Base-by-base conservation (phyloP, 2,329 filamentous ascomycete genomes). In the Metarhizium album region DNA sequence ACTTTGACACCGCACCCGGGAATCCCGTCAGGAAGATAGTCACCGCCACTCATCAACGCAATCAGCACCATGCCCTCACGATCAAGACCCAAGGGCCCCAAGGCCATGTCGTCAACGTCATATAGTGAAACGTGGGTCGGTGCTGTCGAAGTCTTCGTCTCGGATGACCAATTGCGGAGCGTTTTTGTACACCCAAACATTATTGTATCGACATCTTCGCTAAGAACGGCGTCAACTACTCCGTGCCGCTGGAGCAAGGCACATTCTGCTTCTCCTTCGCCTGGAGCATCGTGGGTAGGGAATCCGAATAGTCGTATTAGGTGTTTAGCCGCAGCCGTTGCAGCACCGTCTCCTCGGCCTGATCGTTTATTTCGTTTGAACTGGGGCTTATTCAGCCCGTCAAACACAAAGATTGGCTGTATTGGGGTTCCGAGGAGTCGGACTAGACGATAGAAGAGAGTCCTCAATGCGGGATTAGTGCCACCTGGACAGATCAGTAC, bases 241-340 rank as follows among this genome's bases (percentile, higher is more conserved):
- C 89, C 90, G 45, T 84, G 78, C 53, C 78, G 76, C 62, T 98
- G 90, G 3, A 98, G 68, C 16, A 93, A 70, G 0, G 93, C 93
- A 58, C 93, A 98, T 69, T 98, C 93, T 1, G 93, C 93, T 65
- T 98, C 93, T 3, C 91, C 93, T 64, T 98, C 93, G 9, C 93
- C 93, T 0, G 91, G 93, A 5, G 93, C 93, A 60, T 89, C 82
- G 65, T 97, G 90, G 46, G 80, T 79, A 1, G 83, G 79, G 61
- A 95, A 94, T 1, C 86, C 90, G 65, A 97, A 96, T 1, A 93
- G 73, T 47, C 84, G 82, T 45, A 97, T 82, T 4, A 97, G 70
- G 46, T 86, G 82, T 68, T 95, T 96, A 1, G 88, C 89, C 54
- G 90, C 80, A 43, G 86, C 82, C 37, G 82, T 81, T 55, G 87